These are phyloP conservation scores for Inonotus hispidus DNA, from an alignment of 1,284 basidiomycete species.

Conservation along the genomic window DNA sequence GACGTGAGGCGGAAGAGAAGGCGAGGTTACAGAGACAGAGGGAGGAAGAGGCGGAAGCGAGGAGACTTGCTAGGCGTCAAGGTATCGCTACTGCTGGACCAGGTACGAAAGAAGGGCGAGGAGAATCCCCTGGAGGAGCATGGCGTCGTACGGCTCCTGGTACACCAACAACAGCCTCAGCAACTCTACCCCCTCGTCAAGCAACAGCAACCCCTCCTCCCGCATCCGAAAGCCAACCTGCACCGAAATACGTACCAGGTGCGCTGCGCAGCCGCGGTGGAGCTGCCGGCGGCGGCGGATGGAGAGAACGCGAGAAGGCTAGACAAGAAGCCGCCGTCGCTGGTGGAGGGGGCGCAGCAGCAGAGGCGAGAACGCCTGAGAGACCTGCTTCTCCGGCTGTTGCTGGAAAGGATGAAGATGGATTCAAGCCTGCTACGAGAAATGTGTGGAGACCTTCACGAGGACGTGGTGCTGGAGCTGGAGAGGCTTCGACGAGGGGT, in stretches of 20 bases:
- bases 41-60: constrained; percentile 76
- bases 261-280: constrained; percentile 28
- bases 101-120: constrained; percentile 10
- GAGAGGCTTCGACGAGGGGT: background rate
- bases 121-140: constrained; percentile 24
- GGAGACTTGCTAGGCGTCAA: constrained; percentile 34
- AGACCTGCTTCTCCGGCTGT: constrained; percentile 21
- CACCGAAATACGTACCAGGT: constrained; percentile 42
- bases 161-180: constrained; percentile 22
- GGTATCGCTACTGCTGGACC: constrained; percentile 23
- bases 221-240: constrained; percentile 33
- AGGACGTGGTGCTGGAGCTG: constrained; percentile 23
- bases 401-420: constrained; percentile 40
- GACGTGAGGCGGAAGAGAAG: constrained; percentile 52
- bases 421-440: constrained; percentile 55
- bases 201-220: constrained; percentile 31
- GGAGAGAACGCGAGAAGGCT: constrained; percentile 20
- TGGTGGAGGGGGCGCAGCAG: constrained; percentile 12
- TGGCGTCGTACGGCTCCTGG: constrained; percentile 40
- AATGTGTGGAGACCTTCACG: constrained; percentile 40
- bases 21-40: constrained; percentile 61
- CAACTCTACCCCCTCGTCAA: constrained; percentile 28
- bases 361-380: constrained; percentile 29
- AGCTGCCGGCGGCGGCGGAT: constrained; percentile 13
- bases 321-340: constrained; percentile 17